phyloP scores from a whole-genome alignment of 208 protist species.

The Histomonas meleagridis region DNA sequence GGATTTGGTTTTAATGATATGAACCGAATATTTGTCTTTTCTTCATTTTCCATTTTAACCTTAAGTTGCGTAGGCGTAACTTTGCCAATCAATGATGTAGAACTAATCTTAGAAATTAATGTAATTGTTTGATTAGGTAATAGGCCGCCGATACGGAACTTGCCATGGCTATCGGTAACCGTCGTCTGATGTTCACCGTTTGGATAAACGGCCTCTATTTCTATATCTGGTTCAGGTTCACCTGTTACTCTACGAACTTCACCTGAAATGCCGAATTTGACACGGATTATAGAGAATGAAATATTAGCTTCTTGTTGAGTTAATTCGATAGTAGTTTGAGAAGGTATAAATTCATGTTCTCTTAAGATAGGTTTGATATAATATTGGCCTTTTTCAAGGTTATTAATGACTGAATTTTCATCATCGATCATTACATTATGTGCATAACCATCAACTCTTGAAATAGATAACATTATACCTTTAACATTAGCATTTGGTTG shows the following conservation, averaged over 20 bases:
- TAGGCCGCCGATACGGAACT: neutral
- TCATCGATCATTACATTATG: too few relatives aligned
- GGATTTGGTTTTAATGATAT: neutral
- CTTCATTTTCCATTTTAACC: neutral
- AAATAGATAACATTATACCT: neutral
- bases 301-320: neutral
- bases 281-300: neutral
- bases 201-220: neutral
- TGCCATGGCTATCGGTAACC: neutral
- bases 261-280: neutral
- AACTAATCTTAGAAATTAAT: neutral
- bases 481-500: neutral
- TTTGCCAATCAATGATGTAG: neutral
- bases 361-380: neutral
- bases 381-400: neutral
- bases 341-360: neutral
- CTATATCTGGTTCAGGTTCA: conserved; percentile 8
- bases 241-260: neutral
- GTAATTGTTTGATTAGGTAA: neutral
- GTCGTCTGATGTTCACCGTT: neutral
- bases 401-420: neutral
- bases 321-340: neutral
- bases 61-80: neutral
- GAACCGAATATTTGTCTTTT: neutral
- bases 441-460: neutral